Percentiles rank a stretch among this genome's conserved stretches.
Conservation (phyloP, 106 monocot genomes). For the Triglochin maritima region DNA sequence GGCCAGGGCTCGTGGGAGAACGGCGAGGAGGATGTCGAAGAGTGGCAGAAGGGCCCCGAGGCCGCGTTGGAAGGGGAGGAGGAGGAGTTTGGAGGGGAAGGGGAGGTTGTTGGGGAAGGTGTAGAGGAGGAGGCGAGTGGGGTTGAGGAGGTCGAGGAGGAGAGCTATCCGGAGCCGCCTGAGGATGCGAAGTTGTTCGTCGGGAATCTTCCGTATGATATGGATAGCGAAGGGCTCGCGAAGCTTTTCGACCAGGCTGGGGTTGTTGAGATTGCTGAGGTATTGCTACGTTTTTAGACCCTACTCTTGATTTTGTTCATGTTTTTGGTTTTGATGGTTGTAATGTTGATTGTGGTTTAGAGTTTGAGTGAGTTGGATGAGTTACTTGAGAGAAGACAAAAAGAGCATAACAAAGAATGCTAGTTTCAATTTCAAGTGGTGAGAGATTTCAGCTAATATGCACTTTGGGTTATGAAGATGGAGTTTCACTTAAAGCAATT, state of each 20-base stretch:
- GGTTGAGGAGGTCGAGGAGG: constrained; percentile 11
- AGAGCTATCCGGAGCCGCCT: constrained; percentile 43
- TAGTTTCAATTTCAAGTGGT: too few relatives aligned
- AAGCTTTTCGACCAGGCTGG: constrained; percentile 66
- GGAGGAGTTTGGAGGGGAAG: neutral
- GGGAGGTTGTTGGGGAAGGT: neutral
- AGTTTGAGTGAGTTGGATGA: too few relatives aligned
- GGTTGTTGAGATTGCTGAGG: constrained; percentile 69
- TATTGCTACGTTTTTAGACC: neutral
- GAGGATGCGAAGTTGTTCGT: constrained; percentile 86
- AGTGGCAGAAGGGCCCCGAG: constrained; percentile 4
- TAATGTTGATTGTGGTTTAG: too few relatives aligned
- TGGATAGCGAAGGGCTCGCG: constrained; percentile 61
- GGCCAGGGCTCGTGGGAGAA: neutral
- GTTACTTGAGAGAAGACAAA: too few relatives aligned
- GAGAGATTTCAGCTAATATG: too few relatives aligned
- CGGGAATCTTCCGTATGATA: constrained; percentile 62
- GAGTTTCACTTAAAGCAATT: too few relatives aligned
- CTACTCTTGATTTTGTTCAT: neutral
- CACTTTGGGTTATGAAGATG: too few relatives aligned
- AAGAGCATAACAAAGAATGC: too few relatives aligned
- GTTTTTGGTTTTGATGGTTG: neutral
- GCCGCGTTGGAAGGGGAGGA: neutral
- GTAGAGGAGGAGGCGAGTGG: constrained; percentile 1
- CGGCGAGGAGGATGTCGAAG: neutral